A percentile compares a stretch with the other conserved stretches of the same genome.
phyloP scores from a whole-genome alignment of 2,329 filamentous ascomycete genomes.

The Penicillium verrucosum region DNA sequence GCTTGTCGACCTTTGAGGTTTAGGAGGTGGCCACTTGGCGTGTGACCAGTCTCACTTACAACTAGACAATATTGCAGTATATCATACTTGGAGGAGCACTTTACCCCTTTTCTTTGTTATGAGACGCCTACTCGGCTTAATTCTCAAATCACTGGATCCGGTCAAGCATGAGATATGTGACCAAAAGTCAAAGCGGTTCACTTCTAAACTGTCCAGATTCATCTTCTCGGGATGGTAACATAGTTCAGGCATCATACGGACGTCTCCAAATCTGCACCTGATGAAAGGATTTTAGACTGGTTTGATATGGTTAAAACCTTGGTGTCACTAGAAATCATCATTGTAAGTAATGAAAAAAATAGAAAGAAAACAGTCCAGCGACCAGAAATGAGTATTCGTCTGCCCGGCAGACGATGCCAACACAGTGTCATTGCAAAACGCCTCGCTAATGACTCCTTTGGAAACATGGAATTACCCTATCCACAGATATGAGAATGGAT shows the following conservation, averaged over 20 bases:
- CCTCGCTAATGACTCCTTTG: constrained; percentile 16
- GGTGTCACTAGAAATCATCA: neutral
- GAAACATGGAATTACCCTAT: neutral
- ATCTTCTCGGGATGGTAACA: neutral
- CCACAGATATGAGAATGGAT: neutral
- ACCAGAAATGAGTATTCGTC: neutral
- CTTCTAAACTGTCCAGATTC: neutral
- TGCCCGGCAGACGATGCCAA: constrained; percentile 12
- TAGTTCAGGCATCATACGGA: neutral
- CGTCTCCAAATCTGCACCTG: neutral
- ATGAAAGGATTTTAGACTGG: neutral
- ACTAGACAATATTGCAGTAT: no score
- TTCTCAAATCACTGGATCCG: no score
- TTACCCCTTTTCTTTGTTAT: no score
- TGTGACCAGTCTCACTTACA: neutral
- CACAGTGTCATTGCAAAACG: constrained; percentile 13
- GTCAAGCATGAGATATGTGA: no score
- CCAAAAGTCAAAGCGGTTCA: no score
- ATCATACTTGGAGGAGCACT: no score
- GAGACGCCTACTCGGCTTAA: no score
- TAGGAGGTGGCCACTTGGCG: neutral
- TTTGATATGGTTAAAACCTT: neutral
- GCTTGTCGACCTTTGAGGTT: neutral
- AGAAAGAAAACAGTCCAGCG: neutral
- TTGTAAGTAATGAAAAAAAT: neutral